These are phyloP conservation scores for Phytophthora chlamydospora DNA, from an alignment of 352 stramenopile genomes.

Conservation along the genomic window DNA sequence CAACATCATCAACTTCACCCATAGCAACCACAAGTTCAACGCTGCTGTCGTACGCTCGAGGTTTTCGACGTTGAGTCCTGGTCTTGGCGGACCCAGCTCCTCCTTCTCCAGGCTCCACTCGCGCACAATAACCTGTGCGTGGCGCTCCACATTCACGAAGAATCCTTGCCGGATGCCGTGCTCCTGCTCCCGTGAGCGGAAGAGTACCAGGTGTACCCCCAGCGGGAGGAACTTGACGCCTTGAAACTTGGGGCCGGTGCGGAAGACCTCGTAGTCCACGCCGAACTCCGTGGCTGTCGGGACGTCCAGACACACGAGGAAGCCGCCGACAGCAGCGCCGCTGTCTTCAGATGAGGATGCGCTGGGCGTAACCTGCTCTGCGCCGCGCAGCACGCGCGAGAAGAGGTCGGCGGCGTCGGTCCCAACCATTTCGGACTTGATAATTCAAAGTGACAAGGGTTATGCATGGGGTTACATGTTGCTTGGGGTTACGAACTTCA, in stretches of 20 bases:
- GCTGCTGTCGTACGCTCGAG: conserved; percentile 61
- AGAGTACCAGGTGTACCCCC: conserved; percentile 85
- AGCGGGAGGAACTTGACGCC: conserved; percentile 87
- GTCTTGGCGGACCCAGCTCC: conserved; percentile 63
- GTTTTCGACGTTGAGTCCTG: conserved; percentile 69
- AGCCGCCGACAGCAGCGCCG: conserved; percentile 50
- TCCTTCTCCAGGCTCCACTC: conserved; percentile 83
- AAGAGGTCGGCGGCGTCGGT: conserved; percentile 44
- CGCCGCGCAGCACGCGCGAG: conserved; percentile 38
- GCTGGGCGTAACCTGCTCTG: conserved; percentile 6
- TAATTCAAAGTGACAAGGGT: not conserved
- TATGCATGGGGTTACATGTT: conserved; percentile 10
- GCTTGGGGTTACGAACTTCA: conserved; percentile 18
- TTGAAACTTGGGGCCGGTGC: conserved; percentile 77
- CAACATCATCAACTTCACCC: not conserved
- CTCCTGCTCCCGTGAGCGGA: conserved; percentile 75
- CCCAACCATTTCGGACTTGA: conserved; percentile 34
- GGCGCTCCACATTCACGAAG: conserved; percentile 68
- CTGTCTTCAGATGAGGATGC: not conserved
- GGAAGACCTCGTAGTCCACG: conserved; percentile 88
- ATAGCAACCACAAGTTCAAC: not conserved
- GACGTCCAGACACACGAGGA: conserved; percentile 87
- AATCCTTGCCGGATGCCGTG: conserved; percentile 86
- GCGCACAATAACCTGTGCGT: conserved; percentile 72
- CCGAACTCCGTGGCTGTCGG: conserved; percentile 79